Conservation (phyloP, 371 early-diverging fungal genomes). For the Dichotomocladium elegans region DNA sequence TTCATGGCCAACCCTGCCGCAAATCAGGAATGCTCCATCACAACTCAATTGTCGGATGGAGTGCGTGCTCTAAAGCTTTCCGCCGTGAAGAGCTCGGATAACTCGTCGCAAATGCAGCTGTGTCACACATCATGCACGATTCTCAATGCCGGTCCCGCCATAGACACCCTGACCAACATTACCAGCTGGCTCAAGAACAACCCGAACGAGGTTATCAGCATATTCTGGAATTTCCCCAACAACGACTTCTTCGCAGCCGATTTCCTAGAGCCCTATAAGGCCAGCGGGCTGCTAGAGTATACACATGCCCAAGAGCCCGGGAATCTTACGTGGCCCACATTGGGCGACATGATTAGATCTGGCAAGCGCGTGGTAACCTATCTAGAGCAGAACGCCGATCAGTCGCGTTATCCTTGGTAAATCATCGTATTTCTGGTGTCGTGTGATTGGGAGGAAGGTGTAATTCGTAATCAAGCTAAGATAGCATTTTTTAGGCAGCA, state of each 20-base stretch:
- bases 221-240: slow-evolving; percentile 66
- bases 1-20: slow-evolving; percentile 51
- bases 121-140: slow-evolving; percentile 66
- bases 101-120: slow-evolving; percentile 47
- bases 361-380: slow-evolving; percentile 69
- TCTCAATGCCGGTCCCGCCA: slow-evolving; percentile 56
- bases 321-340: slow-evolving; percentile 65
- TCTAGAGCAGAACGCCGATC: slow-evolving; percentile 53
- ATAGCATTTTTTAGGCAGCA: slow-evolving; percentile 38
- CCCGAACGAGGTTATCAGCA: slow-evolving; percentile 66
- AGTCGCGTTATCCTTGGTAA: slow-evolving; percentile 58
- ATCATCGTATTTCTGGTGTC: neutral
- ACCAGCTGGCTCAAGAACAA: slow-evolving; percentile 58
- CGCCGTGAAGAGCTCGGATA: slow-evolving; percentile 36
- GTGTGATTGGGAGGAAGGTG: neutral
- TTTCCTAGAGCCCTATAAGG: slow-evolving; percentile 52
- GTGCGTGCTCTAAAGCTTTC: slow-evolving; percentile 72
- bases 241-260: slow-evolving; percentile 38
- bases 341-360: slow-evolving; percentile 55
- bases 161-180: slow-evolving; percentile 45
- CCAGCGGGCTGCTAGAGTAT: slow-evolving; percentile 57
- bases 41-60: slow-evolving; percentile 65
- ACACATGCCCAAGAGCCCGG: slow-evolving; percentile 39
- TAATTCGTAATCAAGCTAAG: neutral
- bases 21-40: slow-evolving; percentile 63